Conservation (phyloP, 208 protist genomes). For the Crithidia fasciculata region DNA sequence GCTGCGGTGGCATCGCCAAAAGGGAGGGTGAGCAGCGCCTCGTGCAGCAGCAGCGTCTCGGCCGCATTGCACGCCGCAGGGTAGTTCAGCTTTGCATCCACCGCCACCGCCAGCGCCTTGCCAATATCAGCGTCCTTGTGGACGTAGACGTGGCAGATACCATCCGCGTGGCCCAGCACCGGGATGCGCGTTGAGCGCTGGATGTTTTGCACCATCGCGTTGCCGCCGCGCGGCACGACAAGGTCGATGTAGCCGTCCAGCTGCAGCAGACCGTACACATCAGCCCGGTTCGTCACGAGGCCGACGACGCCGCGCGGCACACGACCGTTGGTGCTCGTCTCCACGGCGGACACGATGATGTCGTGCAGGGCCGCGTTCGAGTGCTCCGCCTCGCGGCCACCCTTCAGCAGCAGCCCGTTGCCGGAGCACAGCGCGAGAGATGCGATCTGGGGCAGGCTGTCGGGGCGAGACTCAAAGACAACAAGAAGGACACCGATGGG, state of each 20-base stretch:
- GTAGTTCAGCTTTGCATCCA: slow-evolving; percentile 94
- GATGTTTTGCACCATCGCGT: slow-evolving; percentile 89
- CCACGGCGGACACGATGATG: slow-evolving; percentile 55
- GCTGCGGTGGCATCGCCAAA: slow-evolving; percentile 27
- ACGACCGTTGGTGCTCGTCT: slow-evolving; percentile 31
- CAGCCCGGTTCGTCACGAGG: slow-evolving; percentile 59
- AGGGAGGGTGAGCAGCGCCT: slow-evolving; percentile 19
- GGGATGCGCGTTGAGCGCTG: slow-evolving; percentile 88
- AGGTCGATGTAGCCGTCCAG: slow-evolving; percentile 91
- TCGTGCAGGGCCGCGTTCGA: slow-evolving; percentile 62
- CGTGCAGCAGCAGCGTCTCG: slow-evolving; percentile 93
- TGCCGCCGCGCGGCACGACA: slow-evolving; percentile 92
- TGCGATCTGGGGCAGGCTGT: slow-evolving; percentile 86
- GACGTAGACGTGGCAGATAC: slow-evolving; percentile 95
- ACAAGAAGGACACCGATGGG: slow-evolving; percentile 94
- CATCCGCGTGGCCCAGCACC: slow-evolving; percentile 95
- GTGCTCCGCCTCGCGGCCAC: slow-evolving; percentile 77
- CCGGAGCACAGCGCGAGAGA: slow-evolving; percentile 82
- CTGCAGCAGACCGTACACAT: slow-evolving; percentile 51
- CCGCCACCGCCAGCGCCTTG: slow-evolving; percentile 61
- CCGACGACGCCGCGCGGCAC: slow-evolving; percentile 54
- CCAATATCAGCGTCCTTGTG: slow-evolving; percentile 77
- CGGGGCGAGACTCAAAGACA: slow-evolving; percentile 94
- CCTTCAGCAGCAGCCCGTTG: slow-evolving; percentile 92
- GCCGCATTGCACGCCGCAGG: slow-evolving; percentile 94